These are phyloP conservation scores for Pichia insulana DNA, from an alignment of 805 yeast genomes.

Conservation along the genomic window DNA sequence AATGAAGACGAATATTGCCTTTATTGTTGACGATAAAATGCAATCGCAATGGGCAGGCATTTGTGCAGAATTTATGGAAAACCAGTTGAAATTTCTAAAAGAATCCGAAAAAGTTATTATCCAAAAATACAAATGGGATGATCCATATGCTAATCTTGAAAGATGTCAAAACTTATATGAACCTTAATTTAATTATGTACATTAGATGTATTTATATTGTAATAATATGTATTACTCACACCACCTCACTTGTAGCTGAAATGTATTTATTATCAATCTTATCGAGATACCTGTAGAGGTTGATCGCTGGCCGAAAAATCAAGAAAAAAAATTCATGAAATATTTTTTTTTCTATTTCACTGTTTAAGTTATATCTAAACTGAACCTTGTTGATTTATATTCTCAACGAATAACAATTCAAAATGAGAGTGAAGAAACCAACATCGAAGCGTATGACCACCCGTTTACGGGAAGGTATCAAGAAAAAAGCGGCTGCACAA, in stretches of 20 bases:
- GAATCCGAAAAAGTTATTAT: background rate
- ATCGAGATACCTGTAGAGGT: no score
- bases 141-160: background rate
- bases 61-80: background rate
- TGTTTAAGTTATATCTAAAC: background rate
- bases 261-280: no score
- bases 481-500: constrained; percentile 91
- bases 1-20: constrained; percentile 4
- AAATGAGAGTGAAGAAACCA: constrained; percentile 38
- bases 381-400: no score
- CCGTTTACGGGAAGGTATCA: constrained; percentile 92
- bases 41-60: background rate
- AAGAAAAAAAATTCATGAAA: no score
- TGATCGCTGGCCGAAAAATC: no score
- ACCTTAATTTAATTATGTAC: background rate
- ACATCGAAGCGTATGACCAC: constrained; percentile 86
- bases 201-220: no score
- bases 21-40: constrained; percentile 7
- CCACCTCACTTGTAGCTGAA: no score
- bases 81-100: background rate
- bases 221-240: no score
- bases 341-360: no score
- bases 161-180: background rate
- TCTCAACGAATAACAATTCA: no score
- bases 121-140: background rate